Percentiles rank a stretch among this genome's conserved stretches.
Evolutionary conservation across 805 yeast genomes (phyloP).

Genomic region (Dipodascus geniculatus): DNA sequence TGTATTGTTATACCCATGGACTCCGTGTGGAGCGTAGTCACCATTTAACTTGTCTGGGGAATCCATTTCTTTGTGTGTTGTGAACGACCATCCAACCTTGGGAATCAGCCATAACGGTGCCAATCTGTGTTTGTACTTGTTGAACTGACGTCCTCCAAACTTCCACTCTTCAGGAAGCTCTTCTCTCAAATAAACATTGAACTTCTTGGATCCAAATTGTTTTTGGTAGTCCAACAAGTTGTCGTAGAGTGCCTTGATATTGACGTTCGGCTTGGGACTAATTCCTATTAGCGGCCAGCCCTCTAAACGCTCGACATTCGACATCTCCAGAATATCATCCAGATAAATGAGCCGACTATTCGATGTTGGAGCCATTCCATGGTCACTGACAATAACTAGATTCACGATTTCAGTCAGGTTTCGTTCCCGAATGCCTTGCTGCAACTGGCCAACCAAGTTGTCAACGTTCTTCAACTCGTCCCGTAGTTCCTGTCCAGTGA

Average conservation of each 20-base stretch:
- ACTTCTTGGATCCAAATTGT: slow-evolving; percentile 25
- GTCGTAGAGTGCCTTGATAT: slow-evolving; percentile 35
- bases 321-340: slow-evolving; percentile 55
- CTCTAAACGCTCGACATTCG: slow-evolving; percentile 47
- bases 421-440: slow-evolving; percentile 37
- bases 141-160: slow-evolving; percentile 35
- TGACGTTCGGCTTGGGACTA: slow-evolving; percentile 37
- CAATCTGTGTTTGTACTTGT: slow-evolving; percentile 42
- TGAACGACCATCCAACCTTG: slow-evolving; percentile 63
- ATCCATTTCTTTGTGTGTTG: slow-evolving; percentile 46
- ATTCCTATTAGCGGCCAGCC: slow-evolving; percentile 86
- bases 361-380: slow-evolving; percentile 87
- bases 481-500: slow-evolving; percentile 45
- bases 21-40: slow-evolving; percentile 56
- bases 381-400: slow-evolving; percentile 73
- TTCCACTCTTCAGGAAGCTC: slow-evolving; percentile 43
- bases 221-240: slow-evolving; percentile 12
- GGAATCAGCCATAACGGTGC: slow-evolving; percentile 87
- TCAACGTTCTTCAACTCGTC: slow-evolving; percentile 56
- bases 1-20: slow-evolving; percentile 75
- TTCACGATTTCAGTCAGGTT: slow-evolving; percentile 58
- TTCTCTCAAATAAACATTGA: slow-evolving; percentile 36
- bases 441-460: slow-evolving; percentile 40
- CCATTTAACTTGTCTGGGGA: slow-evolving; percentile 29
- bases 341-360: slow-evolving; percentile 54